Conservation (phyloP, 2,329 filamentous ascomycete species). For the Paraphaeosphaeria sporulosa region DNA sequence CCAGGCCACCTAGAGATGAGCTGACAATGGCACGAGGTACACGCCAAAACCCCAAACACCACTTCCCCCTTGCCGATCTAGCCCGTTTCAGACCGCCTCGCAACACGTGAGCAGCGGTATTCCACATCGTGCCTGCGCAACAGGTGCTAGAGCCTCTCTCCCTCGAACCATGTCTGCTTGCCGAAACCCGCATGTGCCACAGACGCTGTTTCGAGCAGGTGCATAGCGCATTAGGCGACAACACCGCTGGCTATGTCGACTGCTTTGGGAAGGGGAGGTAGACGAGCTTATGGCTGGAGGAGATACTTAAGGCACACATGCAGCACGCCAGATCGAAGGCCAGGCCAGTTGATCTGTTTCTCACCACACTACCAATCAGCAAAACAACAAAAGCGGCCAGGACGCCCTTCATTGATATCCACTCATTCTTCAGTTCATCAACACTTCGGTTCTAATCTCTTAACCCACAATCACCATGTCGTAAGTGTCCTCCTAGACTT, state of each 20-base stretch:
- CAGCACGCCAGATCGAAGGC: slow-evolving; percentile 17
- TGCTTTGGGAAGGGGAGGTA: neutral
- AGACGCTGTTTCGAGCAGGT: slow-evolving; percentile 29
- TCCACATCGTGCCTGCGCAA: neutral
- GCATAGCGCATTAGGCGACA: slow-evolving; percentile 16
- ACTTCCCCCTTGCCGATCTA: slow-evolving; percentile 23
- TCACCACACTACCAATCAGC: slow-evolving; percentile 18
- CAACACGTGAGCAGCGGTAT: slow-evolving; percentile 13
- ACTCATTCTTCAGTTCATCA: neutral
- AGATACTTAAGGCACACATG: slow-evolving; percentile 38
- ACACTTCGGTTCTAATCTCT: neutral
- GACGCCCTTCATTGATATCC: slow-evolving; percentile 17
- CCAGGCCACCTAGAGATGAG: slow-evolving; percentile 8
- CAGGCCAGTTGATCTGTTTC: slow-evolving; percentile 38
- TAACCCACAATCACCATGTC: slow-evolving; percentile 30
- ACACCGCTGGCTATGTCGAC: neutral
- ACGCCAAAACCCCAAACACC: slow-evolving; percentile 10
- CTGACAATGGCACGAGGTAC: slow-evolving; percentile 8
- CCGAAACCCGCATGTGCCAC: slow-evolving; percentile 33
- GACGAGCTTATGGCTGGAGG: slow-evolving; percentile 1
- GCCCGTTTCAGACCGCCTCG: slow-evolving; percentile 15
- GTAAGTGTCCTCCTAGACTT: slow-evolving; percentile 24
- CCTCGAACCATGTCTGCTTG: slow-evolving; percentile 26
- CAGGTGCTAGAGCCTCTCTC: no score
- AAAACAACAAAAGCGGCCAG: slow-evolving; percentile 21